Percentiles rank a stretch among this genome's conserved stretches.
These are phyloP conservation scores for Huiozyma sinensis DNA, from an alignment of 805 yeast species.

Conservation along the genomic window DNA sequence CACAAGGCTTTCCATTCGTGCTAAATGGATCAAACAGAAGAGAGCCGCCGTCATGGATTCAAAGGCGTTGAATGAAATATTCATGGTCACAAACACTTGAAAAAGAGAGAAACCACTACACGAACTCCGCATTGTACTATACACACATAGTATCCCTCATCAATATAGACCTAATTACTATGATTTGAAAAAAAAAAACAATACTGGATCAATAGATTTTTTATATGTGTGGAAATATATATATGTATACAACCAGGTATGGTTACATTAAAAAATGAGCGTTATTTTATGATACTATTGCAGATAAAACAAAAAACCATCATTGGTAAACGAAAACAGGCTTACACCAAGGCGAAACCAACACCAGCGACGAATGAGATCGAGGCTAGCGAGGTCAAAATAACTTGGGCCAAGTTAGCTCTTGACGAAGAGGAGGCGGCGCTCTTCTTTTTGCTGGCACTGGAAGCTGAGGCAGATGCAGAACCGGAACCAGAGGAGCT, in stretches of 20 bases:
- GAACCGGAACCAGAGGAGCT: background rate
- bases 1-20: slow-evolving; percentile 64
- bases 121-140: background rate
- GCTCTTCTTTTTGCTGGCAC: slow-evolving; percentile 2
- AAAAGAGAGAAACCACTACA: background rate
- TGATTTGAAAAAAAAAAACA: background rate
- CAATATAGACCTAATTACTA: background rate
- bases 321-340: too few relatives aligned
- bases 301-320: too few relatives aligned
- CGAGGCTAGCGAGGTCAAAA: slow-evolving; percentile 3
- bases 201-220: background rate
- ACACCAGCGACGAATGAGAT: slow-evolving; percentile 5
- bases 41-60: slow-evolving; percentile 86
- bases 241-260: too few relatives aligned
- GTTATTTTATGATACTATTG: too few relatives aligned
- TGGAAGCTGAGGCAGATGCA: slow-evolving; percentile 10
- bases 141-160: background rate
- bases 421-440: slow-evolving; percentile 2
- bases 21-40: slow-evolving; percentile 82
- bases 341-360: slow-evolving; percentile 4
- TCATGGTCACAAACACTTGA: slow-evolving; percentile 47
- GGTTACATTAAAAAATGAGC: too few relatives aligned
- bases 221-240: too few relatives aligned
- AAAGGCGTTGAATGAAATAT: slow-evolving; percentile 81
- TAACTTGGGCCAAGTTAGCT: slow-evolving; percentile 3